Conservation (phyloP, 2,329 filamentous ascomycete genomes). For the Sporothrix variecibatus region DNA sequence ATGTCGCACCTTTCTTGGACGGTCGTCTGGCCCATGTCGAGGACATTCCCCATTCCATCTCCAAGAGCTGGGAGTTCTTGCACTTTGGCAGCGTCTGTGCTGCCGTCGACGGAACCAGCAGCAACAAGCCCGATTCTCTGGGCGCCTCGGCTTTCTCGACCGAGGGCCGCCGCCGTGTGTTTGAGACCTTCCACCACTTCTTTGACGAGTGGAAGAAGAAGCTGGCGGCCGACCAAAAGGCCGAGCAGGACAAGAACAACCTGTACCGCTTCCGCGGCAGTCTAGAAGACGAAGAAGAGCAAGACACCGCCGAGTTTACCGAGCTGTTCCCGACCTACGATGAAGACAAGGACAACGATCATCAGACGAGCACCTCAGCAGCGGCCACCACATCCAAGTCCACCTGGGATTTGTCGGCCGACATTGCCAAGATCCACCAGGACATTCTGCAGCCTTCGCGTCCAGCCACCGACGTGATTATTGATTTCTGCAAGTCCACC, state of each 20-base stretch:
- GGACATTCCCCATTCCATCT: slow-evolving; percentile 29
- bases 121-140: slow-evolving; percentile 44
- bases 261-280: slow-evolving; percentile 83
- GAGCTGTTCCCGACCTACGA: slow-evolving; percentile 81
- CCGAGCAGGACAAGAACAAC: slow-evolving; percentile 71
- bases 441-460: slow-evolving; percentile 51
- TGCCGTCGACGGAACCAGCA: slow-evolving; percentile 50
- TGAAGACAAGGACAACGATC: slow-evolving; percentile 38
- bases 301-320: slow-evolving; percentile 72
- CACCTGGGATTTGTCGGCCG: slow-evolving; percentile 59
- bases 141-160: slow-evolving; percentile 39
- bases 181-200: slow-evolving; percentile 69
- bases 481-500: slow-evolving; percentile 47
- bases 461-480: slow-evolving; percentile 47
- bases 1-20: slow-evolving; percentile 59
- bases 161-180: slow-evolving; percentile 56
- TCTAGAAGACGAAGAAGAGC: slow-evolving; percentile 72
- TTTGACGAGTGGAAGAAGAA: slow-evolving; percentile 80
- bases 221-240: slow-evolving; percentile 73
- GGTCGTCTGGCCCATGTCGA: slow-evolving; percentile 42
- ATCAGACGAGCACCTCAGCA: slow-evolving; percentile 27
- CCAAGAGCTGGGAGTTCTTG: slow-evolving; percentile 53
- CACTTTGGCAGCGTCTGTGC: slow-evolving; percentile 48
- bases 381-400: slow-evolving; percentile 15
- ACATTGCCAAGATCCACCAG: slow-evolving; percentile 62